Conservation (phyloP, 2,329 filamentous ascomycete species). For the Dactylellina cionopaga region DNA sequence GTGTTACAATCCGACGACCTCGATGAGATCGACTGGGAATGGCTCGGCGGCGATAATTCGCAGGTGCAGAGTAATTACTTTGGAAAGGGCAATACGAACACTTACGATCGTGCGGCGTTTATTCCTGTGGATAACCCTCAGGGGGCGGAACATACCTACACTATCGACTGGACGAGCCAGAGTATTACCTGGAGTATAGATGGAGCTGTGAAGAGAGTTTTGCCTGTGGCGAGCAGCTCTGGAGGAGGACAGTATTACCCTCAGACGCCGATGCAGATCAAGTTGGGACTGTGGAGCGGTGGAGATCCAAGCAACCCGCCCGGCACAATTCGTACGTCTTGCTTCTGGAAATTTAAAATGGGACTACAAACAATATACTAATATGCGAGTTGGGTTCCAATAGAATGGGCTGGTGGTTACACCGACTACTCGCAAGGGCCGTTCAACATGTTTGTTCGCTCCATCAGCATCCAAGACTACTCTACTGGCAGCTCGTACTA, state of each 20-base stretch:
- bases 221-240: constrained; percentile 71
- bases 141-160: constrained; percentile 81
- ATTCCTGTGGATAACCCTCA: constrained; percentile 77
- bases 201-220: constrained; percentile 77
- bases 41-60: constrained; percentile 79
- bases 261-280: constrained; percentile 94
- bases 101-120: constrained; percentile 88
- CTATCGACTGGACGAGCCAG: constrained; percentile 86
- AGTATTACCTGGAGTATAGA: constrained; percentile 89
- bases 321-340: constrained; percentile 75
- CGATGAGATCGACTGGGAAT: constrained; percentile 98
- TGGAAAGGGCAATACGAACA: constrained; percentile 84
- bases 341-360: not conserved
- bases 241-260: constrained; percentile 69
- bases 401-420: constrained; percentile 82
- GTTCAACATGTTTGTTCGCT: constrained; percentile 84
- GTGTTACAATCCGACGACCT: constrained; percentile 90
- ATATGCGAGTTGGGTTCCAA: not conserved
- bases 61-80: constrained; percentile 98
- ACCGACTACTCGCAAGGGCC: constrained; percentile 86
- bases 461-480: constrained; percentile 83
- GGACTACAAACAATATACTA: constrained; percentile 20
- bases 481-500: constrained; percentile 86
- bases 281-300: constrained; percentile 90
- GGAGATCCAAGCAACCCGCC: constrained; percentile 81